Conservation (phyloP, 768 basidiomycete species). For the Heimioporus sp. region DNA sequence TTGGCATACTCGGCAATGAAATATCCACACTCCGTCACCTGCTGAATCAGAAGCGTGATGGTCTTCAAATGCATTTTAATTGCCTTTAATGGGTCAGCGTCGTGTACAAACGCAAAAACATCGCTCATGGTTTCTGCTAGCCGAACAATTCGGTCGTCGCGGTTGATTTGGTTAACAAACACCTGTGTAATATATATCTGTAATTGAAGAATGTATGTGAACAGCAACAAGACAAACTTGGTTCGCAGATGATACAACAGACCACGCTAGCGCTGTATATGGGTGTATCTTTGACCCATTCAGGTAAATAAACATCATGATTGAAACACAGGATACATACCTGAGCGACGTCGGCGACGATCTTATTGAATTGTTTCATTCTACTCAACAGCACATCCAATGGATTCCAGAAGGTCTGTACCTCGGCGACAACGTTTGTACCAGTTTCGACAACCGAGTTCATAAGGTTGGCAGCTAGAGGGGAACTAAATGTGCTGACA, state of each 20-base stretch:
- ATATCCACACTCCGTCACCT: conserved; percentile 24
- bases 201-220: neutral
- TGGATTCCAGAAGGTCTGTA: conserved; percentile 18
- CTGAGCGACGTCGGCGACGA: conserved; percentile 11
- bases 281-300: conserved; percentile 15
- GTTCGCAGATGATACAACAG: conserved; percentile 21
- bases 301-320: neutral
- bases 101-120: conserved; percentile 12
- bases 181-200: conserved; percentile 2
- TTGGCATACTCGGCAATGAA: conserved; percentile 22
- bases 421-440: neutral
- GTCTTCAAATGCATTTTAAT: conserved; percentile 6
- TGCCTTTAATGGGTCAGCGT: conserved; percentile 5
- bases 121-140: conserved; percentile 17
- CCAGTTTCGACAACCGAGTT: neutral
- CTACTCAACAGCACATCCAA: conserved; percentile 13
- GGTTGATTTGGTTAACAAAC: conserved; percentile 15
- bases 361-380: conserved; percentile 11
- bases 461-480: neutral
- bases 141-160: conserved; percentile 14
- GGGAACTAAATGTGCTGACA: neutral
- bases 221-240: conserved; percentile 4
- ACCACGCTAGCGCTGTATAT: conserved; percentile 17
- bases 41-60: conserved; percentile 13
- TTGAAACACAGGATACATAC: conserved; percentile 7